These are phyloP conservation scores for Pestalotiopsis sp. DNA, from an alignment of 2,329 filamentous ascomycete genomes.

Conservation along the genomic window DNA sequence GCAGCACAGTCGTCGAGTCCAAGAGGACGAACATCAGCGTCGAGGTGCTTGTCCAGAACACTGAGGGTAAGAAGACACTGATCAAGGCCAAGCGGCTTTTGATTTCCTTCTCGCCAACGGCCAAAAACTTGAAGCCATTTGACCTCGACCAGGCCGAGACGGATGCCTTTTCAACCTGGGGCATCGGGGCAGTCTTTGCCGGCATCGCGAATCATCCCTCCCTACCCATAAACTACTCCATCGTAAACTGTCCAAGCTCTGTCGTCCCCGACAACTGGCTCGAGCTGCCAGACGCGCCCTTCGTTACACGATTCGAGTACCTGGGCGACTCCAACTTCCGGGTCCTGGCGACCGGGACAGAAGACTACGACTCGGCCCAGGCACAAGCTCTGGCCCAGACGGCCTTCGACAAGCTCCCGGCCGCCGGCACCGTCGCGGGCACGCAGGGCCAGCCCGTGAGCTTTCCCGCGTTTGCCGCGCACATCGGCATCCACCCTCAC, in stretches of 20 bases:
- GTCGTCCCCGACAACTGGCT: conserved; percentile 26
- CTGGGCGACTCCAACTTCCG: conserved; percentile 25
- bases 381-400: conserved; percentile 26
- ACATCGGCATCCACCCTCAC: conserved; percentile 32
- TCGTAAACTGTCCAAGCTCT: conserved; percentile 29
- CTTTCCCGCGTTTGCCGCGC: conserved; percentile 28
- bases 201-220: conserved; percentile 32
- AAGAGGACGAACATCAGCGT: conserved; percentile 29
- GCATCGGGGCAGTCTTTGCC: conserved; percentile 31
- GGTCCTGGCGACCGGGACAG: conserved; percentile 26
- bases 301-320: conserved; percentile 29
- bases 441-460: background rate
- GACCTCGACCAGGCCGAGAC: conserved; percentile 31
- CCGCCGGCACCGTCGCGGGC: background rate
- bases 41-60: conserved; percentile 28
- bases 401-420: conserved; percentile 22
- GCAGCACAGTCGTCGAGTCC: conserved; percentile 32
- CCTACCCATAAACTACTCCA: conserved; percentile 23
- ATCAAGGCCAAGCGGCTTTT: conserved; percentile 35
- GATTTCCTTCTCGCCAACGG: conserved; percentile 35
- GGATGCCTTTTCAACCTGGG: conserved; percentile 31
- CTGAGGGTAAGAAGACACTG: conserved; percentile 21
- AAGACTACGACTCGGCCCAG: conserved; percentile 14
- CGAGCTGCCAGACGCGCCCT: conserved; percentile 24
- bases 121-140: conserved; percentile 29